These are phyloP conservation scores for Saccharomycopsis fermentans DNA, from an alignment of 805 yeast genomes.

Conservation along the genomic window DNA sequence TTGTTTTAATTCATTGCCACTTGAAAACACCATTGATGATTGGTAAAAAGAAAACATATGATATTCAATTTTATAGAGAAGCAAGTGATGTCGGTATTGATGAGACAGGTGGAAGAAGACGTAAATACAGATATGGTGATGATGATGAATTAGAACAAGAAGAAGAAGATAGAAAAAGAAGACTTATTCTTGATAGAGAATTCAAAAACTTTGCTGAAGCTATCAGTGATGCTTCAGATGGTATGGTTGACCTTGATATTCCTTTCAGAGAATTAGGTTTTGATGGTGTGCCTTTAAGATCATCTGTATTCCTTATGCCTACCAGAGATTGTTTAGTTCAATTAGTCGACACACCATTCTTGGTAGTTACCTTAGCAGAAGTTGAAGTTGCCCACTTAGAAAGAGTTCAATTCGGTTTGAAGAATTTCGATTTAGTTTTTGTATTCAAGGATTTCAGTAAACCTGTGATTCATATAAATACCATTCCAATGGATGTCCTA, in stretches of 20 bases:
- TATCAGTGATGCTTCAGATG: slow-evolving; percentile 80
- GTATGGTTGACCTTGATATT: slow-evolving; percentile 76
- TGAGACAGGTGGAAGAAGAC: slow-evolving; percentile 90
- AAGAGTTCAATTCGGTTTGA: slow-evolving; percentile 94
- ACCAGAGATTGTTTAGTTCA: slow-evolving; percentile 95
- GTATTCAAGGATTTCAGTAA: slow-evolving; percentile 83
- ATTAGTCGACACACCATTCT: slow-evolving; percentile 87
- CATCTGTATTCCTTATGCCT: slow-evolving; percentile 91
- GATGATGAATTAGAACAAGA: slow-evolving; percentile 98
- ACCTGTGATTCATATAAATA: slow-evolving; percentile 87
- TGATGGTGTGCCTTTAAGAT: slow-evolving; percentile 93
- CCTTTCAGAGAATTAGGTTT: slow-evolving; percentile 96
- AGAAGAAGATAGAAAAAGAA: slow-evolving; percentile 93
- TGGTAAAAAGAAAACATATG: slow-evolving; percentile 91
- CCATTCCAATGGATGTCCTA: slow-evolving; percentile 84
- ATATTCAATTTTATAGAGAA: slow-evolving; percentile 92
- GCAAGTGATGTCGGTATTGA: slow-evolving; percentile 94
- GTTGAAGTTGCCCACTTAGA: slow-evolving; percentile 92
- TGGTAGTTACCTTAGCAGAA: slow-evolving; percentile 84
- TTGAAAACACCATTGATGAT: slow-evolving; percentile 87
- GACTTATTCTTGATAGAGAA: slow-evolving; percentile 84
- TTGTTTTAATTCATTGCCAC: slow-evolving; percentile 87
- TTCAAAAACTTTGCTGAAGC: slow-evolving; percentile 82
- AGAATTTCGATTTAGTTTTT: slow-evolving; percentile 94
- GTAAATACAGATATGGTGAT: slow-evolving; percentile 84